Evolutionary conservation across 2,329 filamentous ascomycete species (phyloP).

Genomic region (Orbilia oligospora): DNA sequence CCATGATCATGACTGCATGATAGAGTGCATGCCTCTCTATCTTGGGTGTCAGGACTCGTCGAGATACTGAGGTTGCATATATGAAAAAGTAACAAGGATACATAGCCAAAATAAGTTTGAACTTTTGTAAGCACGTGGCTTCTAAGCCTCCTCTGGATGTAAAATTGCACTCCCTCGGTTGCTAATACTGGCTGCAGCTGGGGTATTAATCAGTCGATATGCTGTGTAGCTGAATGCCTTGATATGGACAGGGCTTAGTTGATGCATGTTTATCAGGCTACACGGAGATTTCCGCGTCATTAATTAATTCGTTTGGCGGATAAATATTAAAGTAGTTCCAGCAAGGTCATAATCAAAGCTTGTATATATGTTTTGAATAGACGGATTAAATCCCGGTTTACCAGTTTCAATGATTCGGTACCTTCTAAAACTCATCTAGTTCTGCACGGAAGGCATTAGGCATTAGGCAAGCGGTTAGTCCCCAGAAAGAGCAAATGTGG

Average conservation of each 20-base stretch:
- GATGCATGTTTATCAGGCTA: no score
- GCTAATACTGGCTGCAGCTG: not conserved
- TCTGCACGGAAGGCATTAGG: no score
- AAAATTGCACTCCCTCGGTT: not conserved
- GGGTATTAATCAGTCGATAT: no score
- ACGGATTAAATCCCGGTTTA: not conserved
- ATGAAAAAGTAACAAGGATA: constrained; percentile 1
- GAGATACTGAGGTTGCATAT: not conserved
- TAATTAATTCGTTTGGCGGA: constrained; percentile 10
- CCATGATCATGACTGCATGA: not conserved
- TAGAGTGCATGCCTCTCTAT: not conserved
- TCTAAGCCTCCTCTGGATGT: not conserved
- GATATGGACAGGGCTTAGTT: no score
- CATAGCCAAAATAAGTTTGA: not conserved
- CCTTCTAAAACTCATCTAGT: not conserved
- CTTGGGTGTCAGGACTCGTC: no score
- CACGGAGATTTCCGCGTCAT: constrained; percentile 9
- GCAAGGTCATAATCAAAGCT: no score
- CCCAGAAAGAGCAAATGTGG: no score
- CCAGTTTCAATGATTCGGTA: not conserved
- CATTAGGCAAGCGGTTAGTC: no score
- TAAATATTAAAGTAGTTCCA: not conserved
- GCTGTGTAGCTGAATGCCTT: no score
- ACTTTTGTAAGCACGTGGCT: constrained; percentile 2
- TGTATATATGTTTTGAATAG: no score